Evolutionary conservation across 495 filamentous ascomycete species (phyloP), one percentile per base, ranked within the genome.

Genomic region (Pseudomonodictys pantanalensis): DNA sequence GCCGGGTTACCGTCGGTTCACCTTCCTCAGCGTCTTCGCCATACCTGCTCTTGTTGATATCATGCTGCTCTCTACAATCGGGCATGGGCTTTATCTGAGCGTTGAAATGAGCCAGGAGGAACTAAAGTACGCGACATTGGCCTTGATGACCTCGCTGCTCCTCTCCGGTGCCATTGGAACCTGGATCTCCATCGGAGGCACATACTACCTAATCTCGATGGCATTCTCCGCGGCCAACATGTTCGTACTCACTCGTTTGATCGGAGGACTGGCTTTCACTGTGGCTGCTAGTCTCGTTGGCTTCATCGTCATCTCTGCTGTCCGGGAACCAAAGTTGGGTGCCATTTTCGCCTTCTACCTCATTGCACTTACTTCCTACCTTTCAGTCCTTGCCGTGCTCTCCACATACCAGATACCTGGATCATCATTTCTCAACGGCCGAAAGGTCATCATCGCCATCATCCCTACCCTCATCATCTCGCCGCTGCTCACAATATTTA

Each of bases 1-100:
- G 71, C 77, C 75, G 25, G 69, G 72, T 8, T 81, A 80, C 50
- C 75, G 81, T 48, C 69, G 76, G 24, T 77, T 84, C 51, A 82
- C 79, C 0, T 84, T 84, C 55, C 68, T 85, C 29, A 79, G 80
- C 67, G 79, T 84, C 15, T 85, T 84, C 63, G 81, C 81, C 3
- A 76, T 85, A 47, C 82, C 82, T 0, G 82, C 82, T 11, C 67
- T 85, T 50, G 75, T 85, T 30, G 82, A 85, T 68, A 83, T 85
- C 32, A 52, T 83, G 25, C 62, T 85, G 15, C 72, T 84, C 12
- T 81, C 81, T 2, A 74, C 80, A 32, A 79, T 77, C 38, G 82
- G 81, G 0, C 78, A 81, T 32, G 82, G 82, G 6, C 68, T 85
- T 3, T 85, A 84, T 56, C 71, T 85, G 1, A 83, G 77, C 28